Evolutionary conservation across 495 filamentous ascomycete species (phyloP).

Genomic region (Extremus antarcticus): DNA sequence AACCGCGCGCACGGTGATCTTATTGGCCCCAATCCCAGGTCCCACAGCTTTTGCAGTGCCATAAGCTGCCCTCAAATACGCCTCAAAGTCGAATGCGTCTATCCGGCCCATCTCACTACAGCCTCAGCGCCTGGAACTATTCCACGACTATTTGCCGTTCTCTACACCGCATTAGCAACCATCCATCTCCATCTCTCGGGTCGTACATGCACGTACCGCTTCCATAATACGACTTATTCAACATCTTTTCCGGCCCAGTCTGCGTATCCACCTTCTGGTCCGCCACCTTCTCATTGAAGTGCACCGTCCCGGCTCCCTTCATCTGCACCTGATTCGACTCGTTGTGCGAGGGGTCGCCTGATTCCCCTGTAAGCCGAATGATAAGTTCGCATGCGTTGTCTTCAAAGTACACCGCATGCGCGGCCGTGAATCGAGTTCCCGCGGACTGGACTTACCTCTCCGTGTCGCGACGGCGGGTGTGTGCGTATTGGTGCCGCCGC

Average conservation of each 20-base stretch:
- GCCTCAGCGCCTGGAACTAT: too few species aligned
- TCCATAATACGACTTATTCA: constrained; percentile 13
- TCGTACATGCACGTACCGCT: background rate
- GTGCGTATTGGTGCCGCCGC: constrained; percentile 22
- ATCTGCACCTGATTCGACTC: background rate
- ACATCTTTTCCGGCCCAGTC: constrained; percentile 2
- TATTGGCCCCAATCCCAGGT: too few species aligned
- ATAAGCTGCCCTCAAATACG: too few species aligned
- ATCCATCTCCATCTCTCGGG: background rate
- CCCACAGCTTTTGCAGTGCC: too few species aligned
- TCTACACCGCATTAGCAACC: background rate
- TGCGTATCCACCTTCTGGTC: constrained; percentile 9
- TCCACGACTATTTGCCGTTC: background rate
- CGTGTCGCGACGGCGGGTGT: constrained; percentile 15
- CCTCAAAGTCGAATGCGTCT: too few species aligned
- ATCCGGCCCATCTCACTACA: too few species aligned
- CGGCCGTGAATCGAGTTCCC: too few species aligned
- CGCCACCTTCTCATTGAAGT: constrained; percentile 6
- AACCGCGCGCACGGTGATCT: too few species aligned
- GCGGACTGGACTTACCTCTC: too few species aligned
- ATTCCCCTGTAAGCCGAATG: background rate
- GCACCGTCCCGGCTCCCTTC: constrained; percentile 8
- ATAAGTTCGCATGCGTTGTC: background rate
- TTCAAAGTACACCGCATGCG: too few species aligned
- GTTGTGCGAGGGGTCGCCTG: background rate